Percentiles rank a stretch among this genome's conserved stretches.
These are phyloP conservation scores for Aegilops speltoides DNA, from an alignment of 176 grass and related monocot species.

Conservation along the genomic window DNA sequence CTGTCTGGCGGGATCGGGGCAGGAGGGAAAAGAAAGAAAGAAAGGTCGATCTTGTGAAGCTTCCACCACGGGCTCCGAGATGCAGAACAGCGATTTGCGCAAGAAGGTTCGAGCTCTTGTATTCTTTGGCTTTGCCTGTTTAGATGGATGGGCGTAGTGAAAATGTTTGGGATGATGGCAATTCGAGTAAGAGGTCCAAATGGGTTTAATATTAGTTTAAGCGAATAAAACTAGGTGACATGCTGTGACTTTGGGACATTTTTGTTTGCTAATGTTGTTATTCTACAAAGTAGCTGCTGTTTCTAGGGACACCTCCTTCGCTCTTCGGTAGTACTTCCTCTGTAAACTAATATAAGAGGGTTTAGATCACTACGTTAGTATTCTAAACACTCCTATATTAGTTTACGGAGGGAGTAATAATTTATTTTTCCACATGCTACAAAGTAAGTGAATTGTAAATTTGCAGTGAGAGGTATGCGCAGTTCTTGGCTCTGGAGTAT, in stretches of 20 bases:
- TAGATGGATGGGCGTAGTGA: neutral
- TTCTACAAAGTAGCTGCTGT: neutral
- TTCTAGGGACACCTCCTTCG: neutral
- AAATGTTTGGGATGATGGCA: neutral
- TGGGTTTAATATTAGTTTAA: neutral
- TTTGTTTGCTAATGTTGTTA: neutral
- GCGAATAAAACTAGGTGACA: neutral
- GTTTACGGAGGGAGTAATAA: neutral
- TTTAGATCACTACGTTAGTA: too few relatives aligned
- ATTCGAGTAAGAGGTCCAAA: neutral
- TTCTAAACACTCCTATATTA: too few relatives aligned
- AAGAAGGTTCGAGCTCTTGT: slow-evolving; percentile 36
- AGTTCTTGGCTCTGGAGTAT: neutral
- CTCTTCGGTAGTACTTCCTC: neutral
- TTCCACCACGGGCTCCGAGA: slow-evolving; percentile 6
- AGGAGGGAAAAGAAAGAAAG: neutral
- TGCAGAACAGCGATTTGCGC: slow-evolving; percentile 27
- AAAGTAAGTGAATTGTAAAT: neutral
- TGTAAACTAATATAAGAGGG: too few relatives aligned
- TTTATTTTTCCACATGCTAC: slow-evolving; percentile 6
- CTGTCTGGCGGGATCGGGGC: neutral
- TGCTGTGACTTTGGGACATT: neutral
- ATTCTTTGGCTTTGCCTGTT: neutral
- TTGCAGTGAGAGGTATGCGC: neutral
- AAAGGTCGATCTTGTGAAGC: neutral